Evolutionary conservation across 805 yeast species (phyloP), one percentile per base, ranked within the genome.

Genomic region (Cyberlindnera amylophila): DNA sequence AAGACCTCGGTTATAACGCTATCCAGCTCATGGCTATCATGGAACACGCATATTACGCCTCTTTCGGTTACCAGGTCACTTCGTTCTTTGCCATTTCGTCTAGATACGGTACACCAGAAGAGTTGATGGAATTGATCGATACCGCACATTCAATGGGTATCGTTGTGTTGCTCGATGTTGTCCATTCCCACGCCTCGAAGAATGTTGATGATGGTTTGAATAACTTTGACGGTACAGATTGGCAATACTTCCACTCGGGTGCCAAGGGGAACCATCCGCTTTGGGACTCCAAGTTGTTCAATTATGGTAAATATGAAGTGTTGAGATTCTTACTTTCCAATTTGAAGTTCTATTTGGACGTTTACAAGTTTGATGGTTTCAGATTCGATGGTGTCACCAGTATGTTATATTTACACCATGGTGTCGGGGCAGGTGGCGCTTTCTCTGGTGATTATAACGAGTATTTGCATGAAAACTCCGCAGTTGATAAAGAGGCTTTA

Each of bases 1-100:
- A 79, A 53, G 77, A 82, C 49, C 72, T 90, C 46, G 97, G 97
- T 29, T 91, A 91, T 64, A 88, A 93, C 63, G 81, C 96, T 4
- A 84, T 91, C 54, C 99, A 91, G 66, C 72, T 91, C 58, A 91
- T 91, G 99, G 97, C 99, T 0, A 76, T 91, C 34, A 91, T 91
- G 99, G 99, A 91, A 65, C 99, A 91, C 62, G 98, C 99, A 2
- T 91, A 91, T 62, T 91, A 91, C 62, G 99, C 97, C 1, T 87
- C 96, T 2, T 91, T 91, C 62, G 99, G 99, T n/a, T 91, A 91
- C 62, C 99, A 91, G 64, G 81, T 91, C 21, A 90, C 98, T 17
- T 86, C 83, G 46, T 93, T 91, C 61, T 91, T 86, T 62, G 97
- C 98, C 2, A 72, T 77, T 18, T 81, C 93, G 40, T 90, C 97